Percentiles rank a stretch among this genome's conserved stretches.
These are phyloP conservation scores for Brassica nigra DNA, from an alignment of 345 rosid species.

Conservation along the genomic window DNA sequence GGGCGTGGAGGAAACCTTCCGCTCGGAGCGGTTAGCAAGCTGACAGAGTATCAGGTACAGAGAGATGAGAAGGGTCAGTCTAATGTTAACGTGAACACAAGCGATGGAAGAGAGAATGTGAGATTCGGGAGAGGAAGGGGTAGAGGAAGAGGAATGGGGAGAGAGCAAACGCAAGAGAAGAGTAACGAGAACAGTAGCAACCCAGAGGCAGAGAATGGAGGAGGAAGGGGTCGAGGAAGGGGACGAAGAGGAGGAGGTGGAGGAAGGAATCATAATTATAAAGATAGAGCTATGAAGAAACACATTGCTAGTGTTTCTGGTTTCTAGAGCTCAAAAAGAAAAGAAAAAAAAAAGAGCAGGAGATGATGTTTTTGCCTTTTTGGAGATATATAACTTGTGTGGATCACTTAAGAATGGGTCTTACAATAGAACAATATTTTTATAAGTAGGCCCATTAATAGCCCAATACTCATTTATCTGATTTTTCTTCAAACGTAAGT, in stretches of 20 bases:
- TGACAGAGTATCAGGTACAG: conserved; percentile 51
- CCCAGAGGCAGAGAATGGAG: conserved; percentile 47
- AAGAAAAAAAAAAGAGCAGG: neutral
- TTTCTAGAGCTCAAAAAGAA: conserved; percentile 26
- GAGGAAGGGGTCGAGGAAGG: conserved; percentile 49
- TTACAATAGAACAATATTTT: neutral
- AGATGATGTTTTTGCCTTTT: neutral
- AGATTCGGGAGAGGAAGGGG: conserved; percentile 53
- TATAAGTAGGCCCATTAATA: neutral
- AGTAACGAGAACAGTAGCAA: conserved; percentile 21
- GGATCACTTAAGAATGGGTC: neutral
- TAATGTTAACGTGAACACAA: conserved; percentile 29
- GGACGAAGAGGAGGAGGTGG: conserved; percentile 39
- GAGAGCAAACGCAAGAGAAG: conserved; percentile 26
- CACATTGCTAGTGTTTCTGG: conserved; percentile 76
- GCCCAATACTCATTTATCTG: neutral
- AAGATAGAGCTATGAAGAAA: conserved; percentile 40
- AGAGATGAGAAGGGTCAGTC: conserved; percentile 35
- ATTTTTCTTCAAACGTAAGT: neutral
- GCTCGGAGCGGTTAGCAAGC: conserved; percentile 67
- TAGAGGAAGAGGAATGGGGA: conserved; percentile 52
- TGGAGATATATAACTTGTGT: neutral
- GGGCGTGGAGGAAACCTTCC: conserved; percentile 95
- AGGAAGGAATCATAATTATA: conserved; percentile 59
- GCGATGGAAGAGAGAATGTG: conserved; percentile 43